Percentiles rank a stretch among this genome's conserved stretches.
phyloP scores from a whole-genome alignment of 805 yeast genomes.

The Hanseniaspora valbyensis region DNA sequence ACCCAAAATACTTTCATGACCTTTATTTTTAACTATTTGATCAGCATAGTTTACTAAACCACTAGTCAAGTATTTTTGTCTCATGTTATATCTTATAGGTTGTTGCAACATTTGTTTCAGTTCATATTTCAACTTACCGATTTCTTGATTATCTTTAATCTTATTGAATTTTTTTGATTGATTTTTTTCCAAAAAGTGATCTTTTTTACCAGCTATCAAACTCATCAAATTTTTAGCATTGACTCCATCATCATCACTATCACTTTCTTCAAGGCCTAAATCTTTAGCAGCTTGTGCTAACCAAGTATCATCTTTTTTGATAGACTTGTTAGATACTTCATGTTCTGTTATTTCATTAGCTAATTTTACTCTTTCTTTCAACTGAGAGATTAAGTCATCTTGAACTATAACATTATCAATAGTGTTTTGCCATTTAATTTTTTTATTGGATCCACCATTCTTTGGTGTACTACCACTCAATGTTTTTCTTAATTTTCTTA shows the following conservation, averaged over 20 bases:
- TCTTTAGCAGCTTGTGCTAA: slow-evolving; percentile 85
- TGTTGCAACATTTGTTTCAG: slow-evolving; percentile 41
- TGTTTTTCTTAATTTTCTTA: slow-evolving; percentile 57
- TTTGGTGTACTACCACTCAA: slow-evolving; percentile 31
- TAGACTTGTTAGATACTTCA: slow-evolving; percentile 46
- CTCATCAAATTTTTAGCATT: slow-evolving; percentile 6
- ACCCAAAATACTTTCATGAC: slow-evolving; percentile 61
- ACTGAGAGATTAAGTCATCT: slow-evolving; percentile 54
- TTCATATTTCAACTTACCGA: slow-evolving; percentile 38
- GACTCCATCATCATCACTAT: slow-evolving; percentile 46
- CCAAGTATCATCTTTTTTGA: slow-evolving; percentile 68
- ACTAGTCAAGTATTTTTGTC: slow-evolving; percentile 69
- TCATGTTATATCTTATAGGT: slow-evolving; percentile 50
- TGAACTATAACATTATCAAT: slow-evolving; percentile 68
- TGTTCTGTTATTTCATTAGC: slow-evolving; percentile 71
- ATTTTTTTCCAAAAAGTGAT: slow-evolving; percentile 44
- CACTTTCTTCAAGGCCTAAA: slow-evolving; percentile 63
- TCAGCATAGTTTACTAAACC: slow-evolving; percentile 72
- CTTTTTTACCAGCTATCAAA: slow-evolving; percentile 43
- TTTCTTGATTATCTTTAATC: slow-evolving; percentile 42
- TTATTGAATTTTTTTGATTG: slow-evolving; percentile 45
- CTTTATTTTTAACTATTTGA: slow-evolving; percentile 53
- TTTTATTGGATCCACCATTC: slow-evolving; percentile 15
- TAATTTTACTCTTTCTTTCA: slow-evolving; percentile 55
- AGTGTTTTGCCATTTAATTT: slow-evolving; percentile 40